Base-by-base conservation (phyloP, 805 yeast species). In the Pichia membranifaciens region DNA sequence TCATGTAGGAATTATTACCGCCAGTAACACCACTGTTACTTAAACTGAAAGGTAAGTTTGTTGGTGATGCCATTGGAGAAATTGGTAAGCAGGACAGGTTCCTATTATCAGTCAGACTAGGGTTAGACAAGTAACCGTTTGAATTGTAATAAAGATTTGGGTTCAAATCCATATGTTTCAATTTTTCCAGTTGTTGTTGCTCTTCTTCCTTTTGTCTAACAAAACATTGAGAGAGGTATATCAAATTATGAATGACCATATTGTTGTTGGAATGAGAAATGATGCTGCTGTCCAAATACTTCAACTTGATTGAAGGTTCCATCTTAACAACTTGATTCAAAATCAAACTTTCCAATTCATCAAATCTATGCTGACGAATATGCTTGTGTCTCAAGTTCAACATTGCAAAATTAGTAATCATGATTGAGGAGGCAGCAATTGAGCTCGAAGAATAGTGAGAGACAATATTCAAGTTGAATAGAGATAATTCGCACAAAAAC, bases 401-500 rank as follows among this genome's bases (percentile, higher is more conserved):
- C 42, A 75, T 67, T 39, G 81, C 69, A 10, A 74, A 67, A 45
- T 71, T 65, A 22, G 77, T 72, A 38, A 81, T 50, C 32, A 71
- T 58, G 32, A 75, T 65, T 5, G 84, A 71, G 38, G 83, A 77
- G 48, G 75, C 68, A 38, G 84, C 74, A 44, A 77, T 66, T 38
- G 72, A 65, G 32, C 74, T 69, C 7, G 72, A 59, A 3, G 74
- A 59, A 54, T 65, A 76, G 52, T 71, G 72, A 59, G 78, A 75
- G 48, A 80, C 75, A 49, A 82, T 65, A 49, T 74, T 74, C 43
- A 78, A 74, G 59, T 81, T 77, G 61, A 84, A 82, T 50, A 79
- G 81, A 46, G 81, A 72, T 55, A 83, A 66, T 59, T 84, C 89
- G 57, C 88, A 81, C 39, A 84, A 61, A 65, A 79, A 79, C 50